A percentile compares a stretch with the other conserved stretches of the same genome.
Evolutionary conservation across 768 basidiomycete species (phyloP).

Genomic region (Trametes cubensis): DNA sequence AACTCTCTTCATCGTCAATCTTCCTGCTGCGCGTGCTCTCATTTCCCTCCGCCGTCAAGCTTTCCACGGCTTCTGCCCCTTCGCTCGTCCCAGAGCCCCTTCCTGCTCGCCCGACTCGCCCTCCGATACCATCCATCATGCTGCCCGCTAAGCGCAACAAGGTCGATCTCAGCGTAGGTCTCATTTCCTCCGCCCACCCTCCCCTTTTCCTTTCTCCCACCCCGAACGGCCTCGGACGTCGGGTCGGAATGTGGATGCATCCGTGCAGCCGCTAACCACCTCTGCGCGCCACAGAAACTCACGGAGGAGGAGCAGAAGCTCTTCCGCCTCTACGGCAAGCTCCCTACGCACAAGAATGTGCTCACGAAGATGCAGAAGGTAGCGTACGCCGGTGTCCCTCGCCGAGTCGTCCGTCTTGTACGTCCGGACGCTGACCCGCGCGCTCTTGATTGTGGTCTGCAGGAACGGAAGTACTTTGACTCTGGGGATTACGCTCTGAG

Average conservation of each 20-base stretch:
- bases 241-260: too few species aligned
- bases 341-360: conserved; percentile 91
- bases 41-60: background rate
- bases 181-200: background rate
- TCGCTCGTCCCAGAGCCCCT: conserved; percentile 20
- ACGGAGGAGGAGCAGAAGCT: conserved; percentile 91
- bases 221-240: conserved; percentile 14
- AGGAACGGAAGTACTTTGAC: conserved; percentile 99
- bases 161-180: conserved; percentile 88
- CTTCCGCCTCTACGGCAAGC: conserved; percentile 92
- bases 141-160: conserved; percentile 84
- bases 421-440: conserved; percentile 10
- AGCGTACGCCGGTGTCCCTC: conserved; percentile 23
- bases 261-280: background rate
- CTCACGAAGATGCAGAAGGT: conserved; percentile 97
- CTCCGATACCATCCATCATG: conserved; percentile 45
- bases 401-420: background rate
- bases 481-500: conserved; percentile 98
- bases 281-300: conserved; percentile 58
- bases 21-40: conserved; percentile 1
- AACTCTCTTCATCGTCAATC: conserved; percentile 1
- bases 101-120: conserved; percentile 15
- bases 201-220: conserved; percentile 1
- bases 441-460: conserved; percentile 16
- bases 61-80: conserved; percentile 5